Evolutionary conservation across 1,284 basidiomycete genomes (phyloP).

Genomic region (Schizophyllum commune): DNA sequence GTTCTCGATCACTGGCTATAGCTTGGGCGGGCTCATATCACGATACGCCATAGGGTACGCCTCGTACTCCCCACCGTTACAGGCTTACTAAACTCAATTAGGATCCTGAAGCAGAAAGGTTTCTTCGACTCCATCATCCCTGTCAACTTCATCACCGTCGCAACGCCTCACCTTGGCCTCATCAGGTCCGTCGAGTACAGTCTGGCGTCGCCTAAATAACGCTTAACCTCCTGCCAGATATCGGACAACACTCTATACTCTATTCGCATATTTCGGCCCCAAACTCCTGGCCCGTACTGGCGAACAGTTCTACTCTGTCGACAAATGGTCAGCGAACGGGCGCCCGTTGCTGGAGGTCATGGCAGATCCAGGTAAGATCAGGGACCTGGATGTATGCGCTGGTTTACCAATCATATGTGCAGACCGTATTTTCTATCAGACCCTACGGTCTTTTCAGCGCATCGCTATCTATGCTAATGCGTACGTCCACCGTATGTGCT

Average conservation of each 20-base stretch:
- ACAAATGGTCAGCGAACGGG: slow-evolving; percentile 66
- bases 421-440: slow-evolving; percentile 76
- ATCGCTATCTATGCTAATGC: slow-evolving; percentile 83
- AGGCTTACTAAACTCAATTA: slow-evolving; percentile 10
- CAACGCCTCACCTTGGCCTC: slow-evolving; percentile 76
- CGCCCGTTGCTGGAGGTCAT: slow-evolving; percentile 76
- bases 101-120: slow-evolving; percentile 55
- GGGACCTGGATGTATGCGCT: background rate
- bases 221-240: no score
- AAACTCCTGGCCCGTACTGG: slow-evolving; percentile 79
- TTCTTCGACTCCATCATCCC: slow-evolving; percentile 66
- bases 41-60: slow-evolving; percentile 70
- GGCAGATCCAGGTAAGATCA: slow-evolving; percentile 71
- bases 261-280: slow-evolving; percentile 59
- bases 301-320: slow-evolving; percentile 70
- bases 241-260: slow-evolving; percentile 51
- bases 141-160: slow-evolving; percentile 76
- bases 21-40: slow-evolving; percentile 72
- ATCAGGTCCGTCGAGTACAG: slow-evolving; percentile 16
- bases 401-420: background rate
- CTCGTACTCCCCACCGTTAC: slow-evolving; percentile 6
- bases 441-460: slow-evolving; percentile 59
- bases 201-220: background rate
- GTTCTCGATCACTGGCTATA: slow-evolving; percentile 75
- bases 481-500: background rate